A percentile compares a stretch with the other conserved stretches of the same genome.
Conservation (phyloP, 2,329 filamentous ascomycete species). For the Grosmannia huntii region DNA sequence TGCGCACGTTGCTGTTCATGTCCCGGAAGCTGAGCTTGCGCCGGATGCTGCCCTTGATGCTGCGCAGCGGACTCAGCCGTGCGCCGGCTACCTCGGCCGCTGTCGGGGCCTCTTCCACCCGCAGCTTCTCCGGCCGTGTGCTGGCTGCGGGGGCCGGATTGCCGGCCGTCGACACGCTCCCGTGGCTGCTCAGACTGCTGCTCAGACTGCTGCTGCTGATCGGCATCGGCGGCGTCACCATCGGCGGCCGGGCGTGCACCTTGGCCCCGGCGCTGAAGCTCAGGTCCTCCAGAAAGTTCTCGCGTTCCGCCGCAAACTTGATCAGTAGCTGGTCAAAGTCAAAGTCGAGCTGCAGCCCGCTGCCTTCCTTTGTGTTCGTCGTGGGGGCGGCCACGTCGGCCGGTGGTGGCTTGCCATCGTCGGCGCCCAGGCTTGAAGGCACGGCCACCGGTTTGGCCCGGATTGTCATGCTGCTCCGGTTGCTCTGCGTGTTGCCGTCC, state of each 20-base stretch:
- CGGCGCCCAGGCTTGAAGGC: neutral
- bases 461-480: slow-evolving; percentile 54
- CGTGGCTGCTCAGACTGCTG: no score
- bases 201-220: no score
- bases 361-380: slow-evolving; percentile 10
- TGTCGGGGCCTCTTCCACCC: slow-evolving; percentile 52
- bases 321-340: slow-evolving; percentile 89
- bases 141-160: slow-evolving; percentile 24
- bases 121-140: slow-evolving; percentile 70
- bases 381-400: neutral
- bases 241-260: slow-evolving; percentile 53
- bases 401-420: neutral
- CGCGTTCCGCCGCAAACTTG: slow-evolving; percentile 92
- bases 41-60: slow-evolving; percentile 71
- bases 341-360: slow-evolving; percentile 45
- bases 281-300: slow-evolving; percentile 85
- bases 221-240: slow-evolving; percentile 30
- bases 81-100: slow-evolving; percentile 28
- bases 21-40: slow-evolving; percentile 87
- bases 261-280: slow-evolving; percentile 78
- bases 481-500: slow-evolving; percentile 46
- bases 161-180: no score
- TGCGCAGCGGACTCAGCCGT: slow-evolving; percentile 41
- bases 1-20: slow-evolving; percentile 57
- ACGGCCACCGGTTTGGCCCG: neutral